A percentile compares a stretch with the other conserved stretches of the same genome.
Evolutionary conservation across 345 rosid genomes (phyloP).

Genomic region (Populus tremula): DNA sequence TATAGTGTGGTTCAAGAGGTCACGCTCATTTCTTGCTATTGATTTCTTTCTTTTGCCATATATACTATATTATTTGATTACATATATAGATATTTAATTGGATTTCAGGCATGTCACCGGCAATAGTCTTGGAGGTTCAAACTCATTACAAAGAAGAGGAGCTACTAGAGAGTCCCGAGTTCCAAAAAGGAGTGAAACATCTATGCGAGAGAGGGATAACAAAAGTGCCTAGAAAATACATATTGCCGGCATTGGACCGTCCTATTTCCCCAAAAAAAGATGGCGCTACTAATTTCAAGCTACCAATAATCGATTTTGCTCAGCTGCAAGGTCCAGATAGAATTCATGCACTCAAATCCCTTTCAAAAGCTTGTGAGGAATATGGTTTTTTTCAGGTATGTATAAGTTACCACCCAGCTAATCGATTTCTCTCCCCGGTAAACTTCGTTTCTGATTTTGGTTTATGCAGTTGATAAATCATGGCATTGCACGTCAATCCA

Average conservation of each 20-base stretch:
- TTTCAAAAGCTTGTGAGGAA: conserved; percentile 33
- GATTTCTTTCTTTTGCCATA: background rate
- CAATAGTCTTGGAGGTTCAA: conserved; percentile 9
- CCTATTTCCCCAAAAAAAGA: background rate
- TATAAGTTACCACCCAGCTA: background rate
- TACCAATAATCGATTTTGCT: conserved; percentile 39
- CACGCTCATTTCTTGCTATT: background rate
- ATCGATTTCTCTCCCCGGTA: background rate
- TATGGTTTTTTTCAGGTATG: conserved; percentile 44
- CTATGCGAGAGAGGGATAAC: conserved; percentile 29
- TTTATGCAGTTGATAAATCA: conserved; percentile 38
- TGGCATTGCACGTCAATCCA: conserved; percentile 20
- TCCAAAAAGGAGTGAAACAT: conserved; percentile 37
- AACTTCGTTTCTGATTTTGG: background rate
- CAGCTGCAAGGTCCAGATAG: conserved; percentile 28
- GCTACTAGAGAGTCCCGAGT: background rate
- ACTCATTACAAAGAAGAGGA: background rate
- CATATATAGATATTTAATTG: background rate
- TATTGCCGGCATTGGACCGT: conserved; percentile 31
- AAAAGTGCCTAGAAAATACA: conserved; percentile 33
- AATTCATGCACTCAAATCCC: conserved; percentile 19
- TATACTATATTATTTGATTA: background rate
- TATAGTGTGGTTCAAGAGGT: background rate
- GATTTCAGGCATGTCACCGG: conserved; percentile 8
- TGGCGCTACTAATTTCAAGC: background rate